These are phyloP conservation scores for Suhomyces choctaworum DNA, from an alignment of 1,139 yeast species.

Conservation along the genomic window DNA sequence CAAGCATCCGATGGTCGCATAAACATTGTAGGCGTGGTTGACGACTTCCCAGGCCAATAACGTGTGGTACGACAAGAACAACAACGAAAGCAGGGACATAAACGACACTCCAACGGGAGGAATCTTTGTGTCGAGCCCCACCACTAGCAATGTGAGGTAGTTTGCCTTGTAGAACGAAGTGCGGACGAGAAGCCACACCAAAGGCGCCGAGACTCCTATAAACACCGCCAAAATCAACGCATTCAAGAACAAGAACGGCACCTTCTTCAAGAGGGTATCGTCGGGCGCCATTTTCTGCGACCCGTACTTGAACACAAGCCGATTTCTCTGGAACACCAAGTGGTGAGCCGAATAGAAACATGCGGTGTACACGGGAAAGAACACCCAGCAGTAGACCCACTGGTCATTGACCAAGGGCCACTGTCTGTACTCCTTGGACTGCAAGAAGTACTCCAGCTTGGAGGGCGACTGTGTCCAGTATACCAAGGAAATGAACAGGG, in stretches of 20 bases:
- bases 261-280: constrained; percentile 30
- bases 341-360: constrained; percentile 55
- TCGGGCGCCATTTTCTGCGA: constrained; percentile 44
- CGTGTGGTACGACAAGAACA: constrained; percentile 41
- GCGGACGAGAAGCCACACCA: constrained; percentile 49
- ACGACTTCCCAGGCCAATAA: constrained; percentile 59
- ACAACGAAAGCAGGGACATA: constrained; percentile 33
- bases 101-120: constrained; percentile 42
- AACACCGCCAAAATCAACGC: constrained; percentile 37
- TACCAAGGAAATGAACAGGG: constrained; percentile 33
- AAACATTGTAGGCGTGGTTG: constrained; percentile 67
- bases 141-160: constrained; percentile 26
- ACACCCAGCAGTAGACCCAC: constrained; percentile 54
- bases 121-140: constrained; percentile 37
- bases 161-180: constrained; percentile 43
- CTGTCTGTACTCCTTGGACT: constrained; percentile 51
- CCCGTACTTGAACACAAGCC: constrained; percentile 53
- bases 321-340: constrained; percentile 58
- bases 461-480: constrained; percentile 31
- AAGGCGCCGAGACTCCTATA: constrained; percentile 39
- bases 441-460: constrained; percentile 30
- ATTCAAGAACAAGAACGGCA: constrained; percentile 37
- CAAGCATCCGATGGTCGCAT: constrained; percentile 79
- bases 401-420: constrained; percentile 63
- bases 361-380: constrained; percentile 39